Base-by-base conservation (phyloP, 176 grass and related monocot species). In the Oryza officinalis region DNA sequence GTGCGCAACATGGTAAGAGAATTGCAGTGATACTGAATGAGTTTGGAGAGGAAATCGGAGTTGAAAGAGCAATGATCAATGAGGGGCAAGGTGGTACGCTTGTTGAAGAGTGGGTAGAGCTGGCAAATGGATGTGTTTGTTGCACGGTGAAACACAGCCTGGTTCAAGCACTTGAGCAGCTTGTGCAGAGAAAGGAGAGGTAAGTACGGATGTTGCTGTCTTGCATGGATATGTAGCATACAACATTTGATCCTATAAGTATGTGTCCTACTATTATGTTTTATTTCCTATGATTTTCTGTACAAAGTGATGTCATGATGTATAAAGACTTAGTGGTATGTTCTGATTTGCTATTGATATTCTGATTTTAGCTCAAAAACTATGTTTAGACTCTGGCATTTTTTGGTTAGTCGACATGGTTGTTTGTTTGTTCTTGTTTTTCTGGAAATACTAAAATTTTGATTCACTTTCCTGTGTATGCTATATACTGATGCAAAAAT, bases 61-160 rank as follows among this genome's bases (percentile, higher is more conserved):
- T 98, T 26, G 96, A 98, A 54, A 92, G 93, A 67, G 96, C 96
- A 23, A 98, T 98, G 96, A 98, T 98, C 67, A 98, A 98, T 23
- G 93, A 98, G 82, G 96, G 96, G 31, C 81, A 95, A 87, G 91
- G 91, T 63, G 93, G 96, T 54, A 91, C 93, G 2, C 80, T 95
- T 78, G 87, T 98, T 10, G 96, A 98, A 82, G 96, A 98, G 67
- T 98, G 93, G 96, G 96, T 98, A 61, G 96, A 98, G 60, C 84
- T 98, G 59, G 93, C 93, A 32, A 98, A 98, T 87, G 96, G 96
- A 68, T 98, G 96, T 20, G 91, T 98, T 75, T 98, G 96, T 89
- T 98, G 96, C 80, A 89, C 93, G 5, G 93, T 98, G 32, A 95
- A 98, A 72, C 96, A 98, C 73, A 98, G 93, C 78, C 80, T 98